Base-by-base conservation (phyloP, 192 early-diverging fungal genomes). In the Kappamyces sp. region DNA sequence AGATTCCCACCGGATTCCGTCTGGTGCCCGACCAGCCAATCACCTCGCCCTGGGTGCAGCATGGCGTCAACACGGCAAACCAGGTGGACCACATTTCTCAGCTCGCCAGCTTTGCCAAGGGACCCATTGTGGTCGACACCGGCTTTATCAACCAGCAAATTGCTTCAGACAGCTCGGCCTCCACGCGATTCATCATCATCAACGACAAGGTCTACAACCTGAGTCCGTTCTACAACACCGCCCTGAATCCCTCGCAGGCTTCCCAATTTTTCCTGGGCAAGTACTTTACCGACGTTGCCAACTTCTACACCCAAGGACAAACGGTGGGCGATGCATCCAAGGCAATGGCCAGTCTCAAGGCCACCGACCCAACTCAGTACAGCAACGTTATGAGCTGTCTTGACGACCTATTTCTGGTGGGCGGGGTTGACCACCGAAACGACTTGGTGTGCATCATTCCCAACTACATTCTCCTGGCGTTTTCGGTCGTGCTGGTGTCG, bases 391-490 rank as follows among this genome's bases (percentile, higher is more conserved):
- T 73, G 60, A 77, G 83, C 33, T 94, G 92, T 72, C 63, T 95
- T 53, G 77, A 84, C 40, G 87, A 84, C 40, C 66, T 89, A 0
- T 95, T 91, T 68, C 91, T 86, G 69, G 77, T 85, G 13, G 93
- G 90, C 41, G 77, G 74, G 38, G 80, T 93, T 2, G 93, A 95
- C 64, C 66, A 77, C 59, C 88, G 93, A 55, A 89, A 86, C 40
- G 87, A 90, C 37, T n/a, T 49, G 13, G 40, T 51, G n/a, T 86
- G n/a, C 66, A 73, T 39, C 86, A 90, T 77, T 74, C 84, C 93
- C 40, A 86, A 87, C 68, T 93, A 91, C 55, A 74, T 94, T 62
- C 60, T 94, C 44, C 71, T 92, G 42, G 81, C 82, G 10, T 72
- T 74, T 8, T 84, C 93, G 39, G 74, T 78, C 54, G 75, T 91